A percentile compares a stretch with the other conserved stretches of the same genome.
These are phyloP conservation scores for Zelopaecilomyces penicillatus DNA, from an alignment of 2,329 filamentous ascomycete genomes.

Conservation along the genomic window DNA sequence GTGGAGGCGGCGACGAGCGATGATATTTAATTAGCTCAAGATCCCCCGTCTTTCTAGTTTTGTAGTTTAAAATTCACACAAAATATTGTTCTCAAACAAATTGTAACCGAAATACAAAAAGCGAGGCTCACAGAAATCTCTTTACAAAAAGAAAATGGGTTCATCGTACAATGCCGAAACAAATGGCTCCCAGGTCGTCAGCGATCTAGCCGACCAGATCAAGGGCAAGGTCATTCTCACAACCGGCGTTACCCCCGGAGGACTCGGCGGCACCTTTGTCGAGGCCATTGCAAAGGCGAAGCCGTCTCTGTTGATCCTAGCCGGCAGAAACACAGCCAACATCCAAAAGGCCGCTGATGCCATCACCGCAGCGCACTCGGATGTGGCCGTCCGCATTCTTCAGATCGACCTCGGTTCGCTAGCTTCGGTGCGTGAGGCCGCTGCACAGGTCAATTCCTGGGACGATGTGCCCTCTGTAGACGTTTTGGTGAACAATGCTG, in stretches of 20 bases:
- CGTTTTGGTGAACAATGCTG: slow-evolving; percentile 38
- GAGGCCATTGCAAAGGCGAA: slow-evolving; percentile 29
- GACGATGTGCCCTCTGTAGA: slow-evolving; percentile 19
- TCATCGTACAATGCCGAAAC: slow-evolving; percentile 5
- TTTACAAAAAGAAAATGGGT: background rate
- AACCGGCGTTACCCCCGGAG: slow-evolving; percentile 31
- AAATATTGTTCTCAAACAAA: too few relatives aligned
- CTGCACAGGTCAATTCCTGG: slow-evolving; percentile 21
- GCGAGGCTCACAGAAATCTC: too few relatives aligned
- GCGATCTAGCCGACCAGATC: slow-evolving; percentile 16
- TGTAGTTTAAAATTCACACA: too few relatives aligned
- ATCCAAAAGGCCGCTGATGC: slow-evolving; percentile 26
- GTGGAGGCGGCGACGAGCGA: too few relatives aligned
- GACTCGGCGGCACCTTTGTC: slow-evolving; percentile 30
- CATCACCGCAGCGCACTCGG: slow-evolving; percentile 23
- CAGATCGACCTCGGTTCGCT: slow-evolving; percentile 31
- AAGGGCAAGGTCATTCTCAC: slow-evolving; percentile 28
- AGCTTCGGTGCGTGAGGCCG: slow-evolving; percentile 27
- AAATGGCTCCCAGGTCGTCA: slow-evolving; percentile 13
- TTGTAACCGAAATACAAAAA: too few relatives aligned
- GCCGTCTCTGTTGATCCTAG: slow-evolving; percentile 36
- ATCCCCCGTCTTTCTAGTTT: too few relatives aligned
- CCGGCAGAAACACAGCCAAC: slow-evolving; percentile 34
- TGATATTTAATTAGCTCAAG: too few relatives aligned
- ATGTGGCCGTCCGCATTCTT: slow-evolving; percentile 22